Evolutionary conservation across 2,329 filamentous ascomycete genomes (phyloP), one percentile per base, ranked within the genome.

Genomic region (Aspergillus brunneoviolaceus): DNA sequence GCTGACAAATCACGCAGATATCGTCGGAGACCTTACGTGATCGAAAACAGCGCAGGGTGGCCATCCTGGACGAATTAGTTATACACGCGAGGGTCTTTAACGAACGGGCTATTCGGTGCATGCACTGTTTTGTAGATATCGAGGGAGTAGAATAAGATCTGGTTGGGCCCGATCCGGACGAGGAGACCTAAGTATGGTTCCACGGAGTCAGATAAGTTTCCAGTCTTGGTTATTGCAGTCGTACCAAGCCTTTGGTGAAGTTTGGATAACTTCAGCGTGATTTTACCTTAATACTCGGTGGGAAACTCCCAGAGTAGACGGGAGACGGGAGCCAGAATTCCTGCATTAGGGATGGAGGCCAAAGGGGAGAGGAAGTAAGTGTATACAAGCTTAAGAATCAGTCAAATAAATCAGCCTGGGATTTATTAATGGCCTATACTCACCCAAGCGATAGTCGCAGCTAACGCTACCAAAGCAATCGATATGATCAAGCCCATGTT

Each of bases 301-400:
- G 49, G 49, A 51, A 51, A 51, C 25, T 51, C 49, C 49, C 49
- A 51, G 3, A 51, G 49, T 14, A 51, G 6, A 51, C 49, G 49
- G 4, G 49, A 33, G 5, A 51, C 25, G 9, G 49, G 49, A 11
- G 49, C 49, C 7, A 51, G 49, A 14, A 51, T n/a, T 10, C 49
- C 49, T 10, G 49, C 49, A 31, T 51, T 51, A 5, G 49, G 49
- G 4, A 51, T 29, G 11, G 49, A 51, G n/a, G 49, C 49, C 25
- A 51, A 11, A 2, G 49, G 49, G 1, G 49, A 51, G 4, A 51
- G 27, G 10, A 51, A 29, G 19, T 51, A 51, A 16, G 49, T 51
- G 16, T 33, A 51, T 2, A 51, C 9, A 9, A 51, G 27, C 49
- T 51, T 12, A 31, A 2, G 4, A 3, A 23, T 51, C 27, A 51